phyloP scores from a whole-genome alignment of 2,329 filamentous ascomycete genomes.

The Alternaria consortialis region DNA sequence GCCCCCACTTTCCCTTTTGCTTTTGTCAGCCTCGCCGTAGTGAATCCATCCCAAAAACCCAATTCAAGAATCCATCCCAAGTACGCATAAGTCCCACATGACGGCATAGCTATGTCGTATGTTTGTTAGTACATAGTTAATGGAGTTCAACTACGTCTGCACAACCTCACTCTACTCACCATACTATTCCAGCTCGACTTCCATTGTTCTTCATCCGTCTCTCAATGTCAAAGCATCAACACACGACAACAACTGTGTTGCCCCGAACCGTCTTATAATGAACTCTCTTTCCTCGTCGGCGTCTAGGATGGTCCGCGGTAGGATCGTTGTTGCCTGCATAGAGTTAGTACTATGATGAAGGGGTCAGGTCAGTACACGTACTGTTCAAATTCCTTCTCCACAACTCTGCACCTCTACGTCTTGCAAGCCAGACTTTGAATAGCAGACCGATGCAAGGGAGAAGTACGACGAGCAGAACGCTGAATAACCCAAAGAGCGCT shows the following conservation, averaged over 20 bases:
- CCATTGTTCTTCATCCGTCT: background rate
- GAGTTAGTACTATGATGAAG: too few relatives aligned
- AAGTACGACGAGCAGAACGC: too few relatives aligned
- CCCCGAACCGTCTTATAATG: background rate
- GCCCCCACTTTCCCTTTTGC: slow-evolving; percentile 27
- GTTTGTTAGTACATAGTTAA: slow-evolving; percentile 8
- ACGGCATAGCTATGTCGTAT: slow-evolving; percentile 23
- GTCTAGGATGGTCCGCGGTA: background rate
- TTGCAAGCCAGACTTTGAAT: too few relatives aligned
- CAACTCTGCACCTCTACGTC: too few relatives aligned
- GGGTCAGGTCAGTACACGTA: too few relatives aligned
- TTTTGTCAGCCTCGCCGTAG: slow-evolving; percentile 29
- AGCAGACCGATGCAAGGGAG: too few relatives aligned
- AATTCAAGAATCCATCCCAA: slow-evolving; percentile 17
- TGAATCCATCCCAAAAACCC: too few relatives aligned
- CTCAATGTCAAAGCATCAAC: background rate
- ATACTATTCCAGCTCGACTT: background rate
- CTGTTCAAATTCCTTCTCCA: too few relatives aligned
- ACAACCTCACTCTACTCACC: background rate
- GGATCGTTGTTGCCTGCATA: background rate
- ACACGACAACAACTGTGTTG: slow-evolving; percentile 2
- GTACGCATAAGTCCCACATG: slow-evolving; percentile 14
- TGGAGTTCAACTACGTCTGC: slow-evolving; percentile 12
- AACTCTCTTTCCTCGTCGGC: background rate
- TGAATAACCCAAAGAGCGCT: too few relatives aligned